Evolutionary conservation across 441 rosid species (phyloP).

Genomic region (Populus hybrid): DNA sequence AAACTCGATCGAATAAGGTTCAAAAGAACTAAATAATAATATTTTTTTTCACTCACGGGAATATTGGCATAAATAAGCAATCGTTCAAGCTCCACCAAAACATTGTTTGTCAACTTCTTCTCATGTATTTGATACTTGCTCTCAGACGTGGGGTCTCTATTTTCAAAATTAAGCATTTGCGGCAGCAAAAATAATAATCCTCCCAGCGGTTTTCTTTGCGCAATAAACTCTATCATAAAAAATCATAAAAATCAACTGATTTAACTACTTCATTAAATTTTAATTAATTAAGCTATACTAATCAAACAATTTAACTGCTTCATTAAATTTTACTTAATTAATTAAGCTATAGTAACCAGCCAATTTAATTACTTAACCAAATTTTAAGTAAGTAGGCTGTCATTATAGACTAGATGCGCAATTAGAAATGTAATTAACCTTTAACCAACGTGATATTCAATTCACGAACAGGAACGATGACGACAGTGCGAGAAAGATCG

Average conservation of each 20-base stretch:
- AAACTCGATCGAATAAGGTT: neutral
- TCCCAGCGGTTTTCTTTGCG: conserved; percentile 66
- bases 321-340: neutral
- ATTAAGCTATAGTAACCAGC: neutral
- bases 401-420: neutral
- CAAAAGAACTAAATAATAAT: no score
- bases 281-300: no score
- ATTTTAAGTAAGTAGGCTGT: neutral
- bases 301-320: neutral
- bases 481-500: conserved; percentile 86
- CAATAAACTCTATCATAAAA: conserved; percentile 56
- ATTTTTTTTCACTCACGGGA: conserved; percentile 61
- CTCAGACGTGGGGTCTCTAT: conserved; percentile 23
- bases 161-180: conserved; percentile 49
- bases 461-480: conserved; percentile 76
- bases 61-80: conserved; percentile 67
- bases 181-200: conserved; percentile 91
- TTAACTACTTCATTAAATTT: neutral
- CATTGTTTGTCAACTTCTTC: conserved; percentile 34
- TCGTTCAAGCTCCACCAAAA: conserved; percentile 63
- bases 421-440: conserved; percentile 37
- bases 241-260: neutral
- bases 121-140: conserved; percentile 28
- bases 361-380: neutral
- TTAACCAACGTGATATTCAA: conserved; percentile 56